Conservation (phyloP, 2,329 filamentous ascomycete species). For the Aspergillus pseudoglaucus region DNA sequence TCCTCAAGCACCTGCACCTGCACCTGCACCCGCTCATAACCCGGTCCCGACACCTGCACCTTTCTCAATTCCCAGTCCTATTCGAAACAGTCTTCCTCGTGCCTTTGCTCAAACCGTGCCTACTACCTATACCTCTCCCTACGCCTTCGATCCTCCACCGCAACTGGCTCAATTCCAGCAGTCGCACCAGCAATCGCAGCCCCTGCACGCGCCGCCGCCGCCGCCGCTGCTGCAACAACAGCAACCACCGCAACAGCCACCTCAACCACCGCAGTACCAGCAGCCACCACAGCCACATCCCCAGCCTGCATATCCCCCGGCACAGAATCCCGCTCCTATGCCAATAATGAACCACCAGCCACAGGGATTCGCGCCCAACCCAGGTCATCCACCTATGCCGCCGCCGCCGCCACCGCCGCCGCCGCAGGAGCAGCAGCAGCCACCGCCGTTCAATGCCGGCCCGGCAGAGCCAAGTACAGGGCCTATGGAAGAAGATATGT, state of each 20-base stretch:
- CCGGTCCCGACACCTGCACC: constrained; percentile 18
- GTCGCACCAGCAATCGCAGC: constrained; percentile 17
- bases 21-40: constrained; percentile 26
- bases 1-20: constrained; percentile 15
- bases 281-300: background rate
- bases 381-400: constrained; percentile 2
- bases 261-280: constrained; percentile 16
- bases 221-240: constrained; percentile 6
- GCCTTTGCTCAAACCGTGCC: constrained; percentile 32
- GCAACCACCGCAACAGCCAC: constrained; percentile 6
- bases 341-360: constrained; percentile 5
- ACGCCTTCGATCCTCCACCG: constrained; percentile 32
- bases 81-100: constrained; percentile 34
- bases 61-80: constrained; percentile 30
- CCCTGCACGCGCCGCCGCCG: constrained; percentile 15
- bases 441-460: constrained; percentile 10
- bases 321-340: constrained; percentile 8
- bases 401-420: constrained; percentile 8
- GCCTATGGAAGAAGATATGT: constrained; percentile 23
- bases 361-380: constrained; percentile 9
- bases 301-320: background rate
- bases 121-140: constrained; percentile 37
- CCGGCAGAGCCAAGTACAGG: constrained; percentile 14
- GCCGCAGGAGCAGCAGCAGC: constrained; percentile 4
- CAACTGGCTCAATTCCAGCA: constrained; percentile 27